Conservation (phyloP, 768 basidiomycete species). For the Antrodiella citrinella region DNA sequence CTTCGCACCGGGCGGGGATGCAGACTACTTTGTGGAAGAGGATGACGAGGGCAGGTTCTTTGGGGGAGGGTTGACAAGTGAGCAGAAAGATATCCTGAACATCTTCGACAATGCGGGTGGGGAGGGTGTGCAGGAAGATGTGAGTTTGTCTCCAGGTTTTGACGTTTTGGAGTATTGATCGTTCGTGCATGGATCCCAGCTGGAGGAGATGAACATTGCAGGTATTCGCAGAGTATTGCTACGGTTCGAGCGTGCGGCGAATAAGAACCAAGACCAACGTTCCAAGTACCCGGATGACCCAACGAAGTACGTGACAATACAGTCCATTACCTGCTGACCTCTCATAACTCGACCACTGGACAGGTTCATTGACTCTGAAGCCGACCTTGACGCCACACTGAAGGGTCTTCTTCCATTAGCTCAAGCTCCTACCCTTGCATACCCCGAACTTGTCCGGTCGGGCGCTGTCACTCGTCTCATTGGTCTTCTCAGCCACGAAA, state of each 20-base stretch:
- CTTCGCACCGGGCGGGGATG: slow-evolving; percentile 82
- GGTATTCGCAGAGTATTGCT: slow-evolving; percentile 67
- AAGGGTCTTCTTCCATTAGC: slow-evolving; percentile 86
- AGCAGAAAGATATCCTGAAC: slow-evolving; percentile 92
- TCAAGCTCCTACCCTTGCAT: slow-evolving; percentile 74
- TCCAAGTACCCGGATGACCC: slow-evolving; percentile 95
- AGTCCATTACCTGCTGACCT: too few relatives aligned
- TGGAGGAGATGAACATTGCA: slow-evolving; percentile 60
- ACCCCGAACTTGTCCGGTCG: slow-evolving; percentile 81
- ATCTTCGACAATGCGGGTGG: slow-evolving; percentile 79
- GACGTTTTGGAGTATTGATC: slow-evolving; percentile 4
- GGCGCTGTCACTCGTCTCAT: slow-evolving; percentile 64
- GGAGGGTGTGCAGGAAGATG: slow-evolving; percentile 59
- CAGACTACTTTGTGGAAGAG: slow-evolving; percentile 86
- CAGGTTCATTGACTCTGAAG: slow-evolving; percentile 99
- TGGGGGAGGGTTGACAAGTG: slow-evolving; percentile 85
- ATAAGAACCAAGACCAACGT: slow-evolving; percentile 93
- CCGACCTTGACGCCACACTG: slow-evolving; percentile 82
- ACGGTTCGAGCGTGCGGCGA: slow-evolving; percentile 79
- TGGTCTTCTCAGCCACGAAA: slow-evolving; percentile 91
- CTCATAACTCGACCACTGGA: slow-evolving; percentile 5
- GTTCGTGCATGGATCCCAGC: slow-evolving; percentile 29
- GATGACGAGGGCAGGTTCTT: slow-evolving; percentile 91
- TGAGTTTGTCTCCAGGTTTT: slow-evolving; percentile 22
- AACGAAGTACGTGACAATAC: slow-evolving; percentile 72